These are phyloP conservation scores for Erysimum cheiri DNA, from an alignment of 441 rosid species.

Conservation along the genomic window DNA sequence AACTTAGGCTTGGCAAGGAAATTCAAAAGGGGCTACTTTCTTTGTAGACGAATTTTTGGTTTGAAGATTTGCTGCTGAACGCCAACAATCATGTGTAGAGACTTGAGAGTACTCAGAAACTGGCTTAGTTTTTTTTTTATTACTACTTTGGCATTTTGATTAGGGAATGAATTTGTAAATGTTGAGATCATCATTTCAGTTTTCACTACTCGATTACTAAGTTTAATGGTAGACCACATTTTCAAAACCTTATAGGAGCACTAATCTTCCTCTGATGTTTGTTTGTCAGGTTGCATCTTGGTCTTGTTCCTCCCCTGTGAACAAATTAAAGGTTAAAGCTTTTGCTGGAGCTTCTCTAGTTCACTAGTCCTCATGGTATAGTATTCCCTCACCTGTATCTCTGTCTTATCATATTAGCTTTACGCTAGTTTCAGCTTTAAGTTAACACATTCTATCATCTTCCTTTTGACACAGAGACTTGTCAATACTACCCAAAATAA, in stretches of 20 bases:
- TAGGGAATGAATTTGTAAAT: no score
- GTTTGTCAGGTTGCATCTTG: constrained; percentile 6
- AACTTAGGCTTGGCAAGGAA: no score
- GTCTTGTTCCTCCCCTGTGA: background rate
- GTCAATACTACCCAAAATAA: background rate
- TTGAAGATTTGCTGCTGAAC: no score
- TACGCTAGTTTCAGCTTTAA: background rate
- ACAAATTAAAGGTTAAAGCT: background rate
- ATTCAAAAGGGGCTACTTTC: no score
- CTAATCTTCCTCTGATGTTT: constrained; percentile 1
- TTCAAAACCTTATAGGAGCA: background rate
- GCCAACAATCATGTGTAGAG: no score
- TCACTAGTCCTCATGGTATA: constrained; percentile 17
- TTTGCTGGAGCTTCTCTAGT: constrained; percentile 16
- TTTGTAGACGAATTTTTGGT: no score
- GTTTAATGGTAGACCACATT: background rate
- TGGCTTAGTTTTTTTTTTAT: no score
- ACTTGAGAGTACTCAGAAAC: no score
- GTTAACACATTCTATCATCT: constrained; percentile 5
- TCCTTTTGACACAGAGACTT: constrained; percentile 18
- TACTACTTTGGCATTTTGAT: no score
- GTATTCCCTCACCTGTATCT: constrained; percentile 1
- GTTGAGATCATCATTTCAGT: no score
- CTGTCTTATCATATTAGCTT: constrained; percentile 17
- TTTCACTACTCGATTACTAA: no score